Conservation (phyloP, 345 rosid genomes). For the Citrus medica region DNA sequence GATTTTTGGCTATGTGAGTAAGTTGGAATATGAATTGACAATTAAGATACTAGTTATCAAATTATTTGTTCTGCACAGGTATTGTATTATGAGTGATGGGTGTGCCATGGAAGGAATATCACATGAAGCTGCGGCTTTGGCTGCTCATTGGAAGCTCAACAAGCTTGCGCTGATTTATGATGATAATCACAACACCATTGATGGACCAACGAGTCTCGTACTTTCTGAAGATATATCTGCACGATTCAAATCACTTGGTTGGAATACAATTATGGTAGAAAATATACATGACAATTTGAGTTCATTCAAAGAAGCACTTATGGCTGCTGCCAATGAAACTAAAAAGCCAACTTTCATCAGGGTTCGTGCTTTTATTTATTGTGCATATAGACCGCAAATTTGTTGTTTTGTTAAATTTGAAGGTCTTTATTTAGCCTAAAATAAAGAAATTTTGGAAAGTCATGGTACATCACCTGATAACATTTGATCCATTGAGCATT, state of each 20-base stretch:
- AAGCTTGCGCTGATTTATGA: slow-evolving; percentile 36
- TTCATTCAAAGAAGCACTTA: slow-evolving; percentile 18
- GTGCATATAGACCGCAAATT: not conserved
- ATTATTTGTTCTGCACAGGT: slow-evolving; percentile 3
- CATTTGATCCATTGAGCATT: not conserved
- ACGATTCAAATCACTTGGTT: slow-evolving; percentile 36
- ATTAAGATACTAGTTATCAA: not conserved
- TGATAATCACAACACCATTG: slow-evolving; percentile 36
- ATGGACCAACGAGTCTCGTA: slow-evolving; percentile 28
- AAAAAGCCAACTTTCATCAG: slow-evolving; percentile 34
- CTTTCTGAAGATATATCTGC: slow-evolving; percentile 34
- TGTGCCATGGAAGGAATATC: slow-evolving; percentile 49
- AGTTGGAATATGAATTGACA: not conserved
- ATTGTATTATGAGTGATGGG: slow-evolving; percentile 42
- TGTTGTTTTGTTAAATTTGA: not conserved
- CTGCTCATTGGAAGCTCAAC: slow-evolving; percentile 38
- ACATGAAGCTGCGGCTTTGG: slow-evolving; percentile 41
- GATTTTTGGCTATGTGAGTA: not conserved
- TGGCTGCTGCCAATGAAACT: slow-evolving; percentile 17
- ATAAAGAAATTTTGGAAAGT: not conserved
- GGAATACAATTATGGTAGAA: slow-evolving; percentile 27
- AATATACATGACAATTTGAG: slow-evolving; percentile 14
- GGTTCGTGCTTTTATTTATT: slow-evolving; percentile 10
- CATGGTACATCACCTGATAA: not conserved
- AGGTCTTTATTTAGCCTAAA: too few species aligned